Evolutionary conservation across 371 early-diverging fungal species (phyloP), one percentile per base, ranked within the genome.

Genomic region (Lichtheimia ramosa): DNA sequence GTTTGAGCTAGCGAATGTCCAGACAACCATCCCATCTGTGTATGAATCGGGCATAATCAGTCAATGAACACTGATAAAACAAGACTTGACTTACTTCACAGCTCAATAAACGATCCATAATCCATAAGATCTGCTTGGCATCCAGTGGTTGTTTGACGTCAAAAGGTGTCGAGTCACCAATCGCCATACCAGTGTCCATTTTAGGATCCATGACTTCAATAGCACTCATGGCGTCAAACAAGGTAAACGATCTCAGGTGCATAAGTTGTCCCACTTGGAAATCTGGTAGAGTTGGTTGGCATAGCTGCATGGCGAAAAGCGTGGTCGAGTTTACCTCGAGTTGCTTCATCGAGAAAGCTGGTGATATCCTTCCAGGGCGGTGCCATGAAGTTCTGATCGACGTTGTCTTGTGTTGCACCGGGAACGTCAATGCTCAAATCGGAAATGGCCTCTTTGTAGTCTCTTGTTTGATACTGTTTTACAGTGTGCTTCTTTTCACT

Each of bases 131-230:
- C 58, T 90, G 78, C 25, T 61, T 65, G 0, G 82, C 68, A 16
- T 68, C 63, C 3, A 82, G 50, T 3, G 48, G 40, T 3, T 67
- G 69, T 10, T 69, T 58, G 20, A 84, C 70, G n/a, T 86, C 72
- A 61, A 83, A 86, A 3, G 57, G 58, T 15, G 53, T 43, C 8
- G 57, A 62, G 10, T 69, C 60, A 7, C 72, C 64, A 10, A 77
- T 79, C 15, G 72, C 67, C 84, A 89, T 87, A 23, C 92, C 91
- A 1, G 87, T 84, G 61, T 92, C 92, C 91, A 90, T 90, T 52
- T 87, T 86, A 2, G 92, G 90, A 70, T 92, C 89, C 90, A 92
- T 90, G 39, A 92, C 88, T 81, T 90, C 91, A 53, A 90, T 88
- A 4, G 90, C 90, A 23, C 88, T 83, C 90, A 92, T 89, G 18